These are phyloP conservation scores for Globisporangium recalcitrans DNA, from an alignment of 352 stramenopile species.

Conservation along the genomic window DNA sequence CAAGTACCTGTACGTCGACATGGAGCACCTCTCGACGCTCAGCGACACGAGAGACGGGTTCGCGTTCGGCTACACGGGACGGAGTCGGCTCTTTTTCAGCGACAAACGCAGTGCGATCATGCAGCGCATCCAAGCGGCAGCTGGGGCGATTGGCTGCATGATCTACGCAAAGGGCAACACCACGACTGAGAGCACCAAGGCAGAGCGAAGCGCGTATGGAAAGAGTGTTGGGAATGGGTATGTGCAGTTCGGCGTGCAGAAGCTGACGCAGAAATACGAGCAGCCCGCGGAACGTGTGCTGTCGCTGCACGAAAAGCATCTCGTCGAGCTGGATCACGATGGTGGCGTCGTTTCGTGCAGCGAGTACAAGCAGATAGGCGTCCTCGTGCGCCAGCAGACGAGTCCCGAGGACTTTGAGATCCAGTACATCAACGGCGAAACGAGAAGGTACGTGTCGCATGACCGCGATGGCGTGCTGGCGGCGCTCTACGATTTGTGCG, in stretches of 20 bases:
- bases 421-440: conserved; percentile 62
- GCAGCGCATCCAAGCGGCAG: conserved; percentile 46
- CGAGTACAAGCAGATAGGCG: conserved; percentile 65
- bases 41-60: conserved; percentile 56
- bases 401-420: conserved; percentile 61
- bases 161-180: conserved; percentile 34
- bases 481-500: conserved; percentile 72
- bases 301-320: conserved; percentile 60
- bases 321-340: conserved; percentile 59
- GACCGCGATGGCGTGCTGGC: conserved; percentile 75
- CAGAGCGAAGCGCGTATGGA: conserved; percentile 41
- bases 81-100: conserved; percentile 69
- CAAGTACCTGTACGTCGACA: conserved; percentile 77
- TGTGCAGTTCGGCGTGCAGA: conserved; percentile 66
- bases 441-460: conserved; percentile 46
- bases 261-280: conserved; percentile 62
- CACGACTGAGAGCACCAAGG: conserved; percentile 38
- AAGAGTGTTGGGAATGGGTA: conserved; percentile 48
- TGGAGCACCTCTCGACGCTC: conserved; percentile 63
- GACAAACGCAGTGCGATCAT: conserved; percentile 49
- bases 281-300: conserved; percentile 43
- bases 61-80: conserved; percentile 59
- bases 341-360: conserved; percentile 52
- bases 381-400: conserved; percentile 47
- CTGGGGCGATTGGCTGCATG: conserved; percentile 49